Base-by-base conservation (phyloP, 257 asterid species). In the Capsicum baccatum region DNA sequence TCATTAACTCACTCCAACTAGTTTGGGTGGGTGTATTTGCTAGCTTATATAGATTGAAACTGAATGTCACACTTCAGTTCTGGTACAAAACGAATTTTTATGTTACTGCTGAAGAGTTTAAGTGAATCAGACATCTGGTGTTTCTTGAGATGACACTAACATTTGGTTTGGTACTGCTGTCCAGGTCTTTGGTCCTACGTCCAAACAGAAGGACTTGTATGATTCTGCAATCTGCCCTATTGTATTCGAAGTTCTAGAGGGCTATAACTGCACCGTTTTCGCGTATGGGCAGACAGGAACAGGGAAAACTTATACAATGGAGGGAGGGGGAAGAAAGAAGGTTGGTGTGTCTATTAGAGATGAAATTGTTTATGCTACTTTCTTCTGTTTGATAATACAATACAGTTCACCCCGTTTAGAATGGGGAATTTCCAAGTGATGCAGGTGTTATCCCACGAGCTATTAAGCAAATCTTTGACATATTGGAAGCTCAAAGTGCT, bases 201-300 rank as follows among this genome's bases (percentile, higher is more conserved):
- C 99, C 86, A 93, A 91, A 86, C 99, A 96, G 83, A 94, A 93
- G 92, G 99, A 96, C 89, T 89, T 96, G 86, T 96, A 90, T 74
- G 94, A 94, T 86, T 97, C 92, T 83, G 92, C 98, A 42, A 94
- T 96, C 70, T 92, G 95, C 76, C 99, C 99, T 5, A 91, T 90
- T 71, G 99, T 94, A 57, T 94, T 90, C 88, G 99, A 96, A 90
- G 99, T 96, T 63, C 92, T 96, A 57, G 99, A 96, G 90, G 99
- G 99, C 81, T 96, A 93, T 88, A 96, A 96, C 84, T 97, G 99
- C 93, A 95, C 99, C 47, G 95, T 97, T 81, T 97, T 97, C 84
- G 99, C 99, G n/a, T 97, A 97, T 85, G 98, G 99, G 79, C 99
- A 97, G 91, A 97, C 98, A 6, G 99, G 99, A 88, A 96, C 98